Conservation (phyloP, 768 basidiomycete genomes). For the Amanita rimosa region DNA sequence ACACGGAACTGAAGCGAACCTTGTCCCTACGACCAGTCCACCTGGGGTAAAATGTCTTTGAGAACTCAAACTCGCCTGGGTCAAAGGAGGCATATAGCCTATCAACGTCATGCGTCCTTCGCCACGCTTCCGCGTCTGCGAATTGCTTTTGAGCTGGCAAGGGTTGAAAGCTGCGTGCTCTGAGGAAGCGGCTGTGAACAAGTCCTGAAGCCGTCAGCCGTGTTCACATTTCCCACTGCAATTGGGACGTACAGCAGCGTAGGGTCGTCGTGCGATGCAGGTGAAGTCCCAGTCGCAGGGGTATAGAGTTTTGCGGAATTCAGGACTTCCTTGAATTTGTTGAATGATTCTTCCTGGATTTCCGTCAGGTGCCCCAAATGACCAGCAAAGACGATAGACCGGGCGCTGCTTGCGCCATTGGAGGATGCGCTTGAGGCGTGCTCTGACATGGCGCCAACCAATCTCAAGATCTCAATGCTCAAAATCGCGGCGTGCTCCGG, state of each 20-base stretch:
- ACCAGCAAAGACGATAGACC: slow-evolving; percentile 22
- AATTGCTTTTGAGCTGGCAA: slow-evolving; percentile 62
- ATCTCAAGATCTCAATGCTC: too few species aligned
- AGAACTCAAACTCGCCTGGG: slow-evolving; percentile 43
- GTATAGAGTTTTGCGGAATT: slow-evolving; percentile 39
- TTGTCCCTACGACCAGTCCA: slow-evolving; percentile 78
- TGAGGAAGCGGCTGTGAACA: slow-evolving; percentile 58
- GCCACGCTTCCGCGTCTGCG: slow-evolving; percentile 55
- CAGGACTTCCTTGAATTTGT: slow-evolving; percentile 42
- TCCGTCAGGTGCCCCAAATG: slow-evolving; percentile 43
- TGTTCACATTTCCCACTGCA: background rate
- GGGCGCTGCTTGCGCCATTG: background rate
- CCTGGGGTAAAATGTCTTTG: slow-evolving; percentile 61
- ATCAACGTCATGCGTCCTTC: slow-evolving; percentile 47
- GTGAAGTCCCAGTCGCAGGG: slow-evolving; percentile 17
- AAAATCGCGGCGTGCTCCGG: too few species aligned
- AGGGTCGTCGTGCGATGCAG: slow-evolving; percentile 50
- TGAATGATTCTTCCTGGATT: slow-evolving; percentile 36
- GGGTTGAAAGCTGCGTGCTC: slow-evolving; percentile 63
- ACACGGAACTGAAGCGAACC: too few species aligned
- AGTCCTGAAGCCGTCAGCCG: background rate
- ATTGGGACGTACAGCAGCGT: slow-evolving; percentile 45
- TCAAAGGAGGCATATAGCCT: slow-evolving; percentile 53
- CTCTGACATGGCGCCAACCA: background rate
- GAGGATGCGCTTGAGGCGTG: background rate